Evolutionary conservation across 305 asterid species (phyloP).

Genomic region (Lippia alba): DNA sequence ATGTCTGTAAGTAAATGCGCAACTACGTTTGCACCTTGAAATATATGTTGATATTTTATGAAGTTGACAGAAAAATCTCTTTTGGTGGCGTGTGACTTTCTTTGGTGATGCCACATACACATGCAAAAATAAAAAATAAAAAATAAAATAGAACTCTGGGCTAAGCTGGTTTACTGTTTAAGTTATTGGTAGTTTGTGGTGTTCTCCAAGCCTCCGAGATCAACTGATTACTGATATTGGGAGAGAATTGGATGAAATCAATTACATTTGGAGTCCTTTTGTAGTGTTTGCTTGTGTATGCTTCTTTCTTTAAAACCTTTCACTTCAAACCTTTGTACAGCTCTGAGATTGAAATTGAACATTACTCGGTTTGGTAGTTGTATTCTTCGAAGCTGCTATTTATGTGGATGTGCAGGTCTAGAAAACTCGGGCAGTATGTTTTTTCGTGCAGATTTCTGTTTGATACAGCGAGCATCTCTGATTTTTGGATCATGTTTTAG

Average conservation of each 20-base stretch:
- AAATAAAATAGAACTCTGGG: not conserved
- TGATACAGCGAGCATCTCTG: constrained; percentile 5
- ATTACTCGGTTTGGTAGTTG: not conserved
- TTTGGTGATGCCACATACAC: too few relatives aligned
- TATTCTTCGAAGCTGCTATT: not conserved
- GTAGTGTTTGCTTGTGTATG: not conserved
- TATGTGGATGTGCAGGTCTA: not conserved
- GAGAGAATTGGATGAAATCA: not conserved
- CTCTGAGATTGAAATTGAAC: not conserved
- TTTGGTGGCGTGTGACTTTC: not conserved
- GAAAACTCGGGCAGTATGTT: not conserved
- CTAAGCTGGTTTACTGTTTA: not conserved
- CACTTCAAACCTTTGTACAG: not conserved
- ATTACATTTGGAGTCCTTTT: not conserved
- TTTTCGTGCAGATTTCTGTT: not conserved
- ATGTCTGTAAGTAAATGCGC: constrained; percentile 67
- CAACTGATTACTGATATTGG: not conserved
- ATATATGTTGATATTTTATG: too few relatives aligned
- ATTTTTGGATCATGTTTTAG: not conserved
- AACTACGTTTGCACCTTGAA: constrained; percentile 15
- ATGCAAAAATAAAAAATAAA: too few relatives aligned
- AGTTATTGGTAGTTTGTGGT: not conserved
- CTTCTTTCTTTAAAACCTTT: not conserved
- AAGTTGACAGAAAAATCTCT: too few relatives aligned
- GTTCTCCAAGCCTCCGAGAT: not conserved